These are phyloP conservation scores for Fusarium buxicola DNA, from an alignment of 2,329 filamentous ascomycete genomes.

Conservation along the genomic window DNA sequence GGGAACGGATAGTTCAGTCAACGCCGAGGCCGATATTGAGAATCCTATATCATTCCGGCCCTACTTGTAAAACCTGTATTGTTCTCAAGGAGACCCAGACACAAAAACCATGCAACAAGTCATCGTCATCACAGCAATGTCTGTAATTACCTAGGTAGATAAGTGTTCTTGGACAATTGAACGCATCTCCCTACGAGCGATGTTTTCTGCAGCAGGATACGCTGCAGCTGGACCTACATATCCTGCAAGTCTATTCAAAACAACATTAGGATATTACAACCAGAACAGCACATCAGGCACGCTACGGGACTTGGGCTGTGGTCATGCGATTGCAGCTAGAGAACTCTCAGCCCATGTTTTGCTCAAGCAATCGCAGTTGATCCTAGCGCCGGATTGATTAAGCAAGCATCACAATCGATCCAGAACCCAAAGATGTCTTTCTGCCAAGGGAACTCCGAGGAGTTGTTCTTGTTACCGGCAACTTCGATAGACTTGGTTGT, in stretches of 20 bases:
- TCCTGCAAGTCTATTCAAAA: constrained; percentile 64
- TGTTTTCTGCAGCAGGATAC: constrained; percentile 68
- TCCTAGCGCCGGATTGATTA: constrained; percentile 68
- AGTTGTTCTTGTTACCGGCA: constrained; percentile 62
- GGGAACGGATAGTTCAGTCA: background rate
- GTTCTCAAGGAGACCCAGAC: background rate
- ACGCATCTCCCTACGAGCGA: constrained; percentile 49
- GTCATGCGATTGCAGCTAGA: constrained; percentile 68
- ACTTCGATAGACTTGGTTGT: constrained; percentile 63
- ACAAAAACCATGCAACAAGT: background rate
- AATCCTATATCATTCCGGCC: constrained; percentile 1
- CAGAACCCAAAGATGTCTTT: constrained; percentile 60
- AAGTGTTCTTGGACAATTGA: constrained; percentile 13
- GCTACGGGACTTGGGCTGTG: constrained; percentile 71
- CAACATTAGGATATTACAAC: constrained; percentile 65
- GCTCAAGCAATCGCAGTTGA: constrained; percentile 64
- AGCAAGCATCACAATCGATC: constrained; percentile 59
- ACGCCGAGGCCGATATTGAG: background rate
- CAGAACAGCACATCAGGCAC: constrained; percentile 47
- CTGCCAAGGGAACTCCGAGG: constrained; percentile 63
- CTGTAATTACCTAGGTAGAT: constrained; percentile 46
- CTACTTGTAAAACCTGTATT: background rate
- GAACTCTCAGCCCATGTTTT: constrained; percentile 64
- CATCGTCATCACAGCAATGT: constrained; percentile 27
- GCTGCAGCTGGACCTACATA: constrained; percentile 71